Evolutionary conservation across 2,329 filamentous ascomycete species (phyloP), one percentile per base, ranked within the genome.

Genomic region (Trichoderma gracile): DNA sequence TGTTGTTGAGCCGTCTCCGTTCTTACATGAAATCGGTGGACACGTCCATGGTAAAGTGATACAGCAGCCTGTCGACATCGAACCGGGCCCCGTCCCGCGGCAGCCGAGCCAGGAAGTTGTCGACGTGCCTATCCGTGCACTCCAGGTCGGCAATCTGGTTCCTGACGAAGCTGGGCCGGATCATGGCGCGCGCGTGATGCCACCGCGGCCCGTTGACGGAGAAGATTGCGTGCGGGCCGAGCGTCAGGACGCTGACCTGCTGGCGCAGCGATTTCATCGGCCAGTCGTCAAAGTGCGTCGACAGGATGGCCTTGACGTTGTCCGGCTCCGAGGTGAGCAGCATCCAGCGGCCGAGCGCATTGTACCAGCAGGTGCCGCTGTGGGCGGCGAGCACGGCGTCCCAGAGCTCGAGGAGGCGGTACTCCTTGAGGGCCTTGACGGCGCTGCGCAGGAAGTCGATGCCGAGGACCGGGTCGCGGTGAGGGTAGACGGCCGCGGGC

Each of bases 61-160:
- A 88, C 71, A 92, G 86, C 14, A 90, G 75, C 3, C 79, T 78
- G 67, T 89, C 85, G 5, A 92, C 73, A 68, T 92, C 87, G 21
- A 91, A 78, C 0, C 77, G 79, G 2, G 75, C 74, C 55, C 85
- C 81, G 70, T 87, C 80, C 14, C 71, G 74, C 0, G 87, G 87
- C 5, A 92, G 81, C 5, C 81, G 80, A 33, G 84, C 76, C 58
- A 92, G 77, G 49, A 88, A 78, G 45, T 85, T 80, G 62, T 83
- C 78, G 14, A 91, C 81, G 73, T 94, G 90, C 19, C 81, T 79
- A 72, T 93, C 90, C 68, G 92, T 88, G 52, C 87, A 86, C 43
- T 86, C 80, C 25, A 94, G 80, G 73, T 94, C 89, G 42, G 88
- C 86, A 42, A 85, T 78, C 73, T 85, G 82, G 65, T 83, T 78